Conservation (phyloP, 768 basidiomycete species). For the Leccinellum luteum region DNA sequence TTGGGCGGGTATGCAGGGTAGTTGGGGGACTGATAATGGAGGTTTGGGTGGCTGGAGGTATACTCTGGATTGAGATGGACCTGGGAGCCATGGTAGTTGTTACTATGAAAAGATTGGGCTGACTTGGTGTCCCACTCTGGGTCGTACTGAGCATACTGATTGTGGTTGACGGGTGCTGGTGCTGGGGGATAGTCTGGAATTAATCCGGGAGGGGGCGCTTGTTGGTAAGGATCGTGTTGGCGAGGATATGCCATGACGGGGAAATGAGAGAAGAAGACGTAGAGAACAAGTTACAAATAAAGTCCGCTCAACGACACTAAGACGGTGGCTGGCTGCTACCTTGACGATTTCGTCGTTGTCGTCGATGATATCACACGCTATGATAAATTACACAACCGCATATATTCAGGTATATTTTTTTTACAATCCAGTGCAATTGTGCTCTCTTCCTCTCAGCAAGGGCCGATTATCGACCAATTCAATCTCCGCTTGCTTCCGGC, state of each 20-base stretch:
- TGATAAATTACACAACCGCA: neutral
- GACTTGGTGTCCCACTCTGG: conserved; percentile 51
- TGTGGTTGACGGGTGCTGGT: conserved; percentile 25
- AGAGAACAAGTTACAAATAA: conserved; percentile 3
- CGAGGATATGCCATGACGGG: conserved; percentile 52
- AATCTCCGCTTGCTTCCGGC: conserved; percentile 44
- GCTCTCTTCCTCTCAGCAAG: neutral
- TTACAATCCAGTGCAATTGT: neutral
- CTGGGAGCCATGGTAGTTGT: conserved; percentile 59
- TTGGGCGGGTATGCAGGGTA: conserved; percentile 43
- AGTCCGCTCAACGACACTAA: conserved; percentile 15
- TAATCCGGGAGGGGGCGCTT: conserved; percentile 31
- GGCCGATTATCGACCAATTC: conserved; percentile 25
- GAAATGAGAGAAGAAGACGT: neutral
- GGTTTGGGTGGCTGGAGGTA: conserved; percentile 51
- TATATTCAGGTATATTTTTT: neutral
- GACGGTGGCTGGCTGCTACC: neutral
- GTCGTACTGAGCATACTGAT: conserved; percentile 46
- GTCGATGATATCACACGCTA: neutral
- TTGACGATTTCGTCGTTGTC: neutral
- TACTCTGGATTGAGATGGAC: conserved; percentile 64
- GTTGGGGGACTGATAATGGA: conserved; percentile 38
- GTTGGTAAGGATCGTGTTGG: conserved; percentile 53
- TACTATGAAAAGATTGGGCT: conserved; percentile 59
- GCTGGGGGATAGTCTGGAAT: conserved; percentile 37